These are phyloP conservation scores for Suillus paluster DNA, from an alignment of 768 basidiomycete genomes.

Conservation along the genomic window DNA sequence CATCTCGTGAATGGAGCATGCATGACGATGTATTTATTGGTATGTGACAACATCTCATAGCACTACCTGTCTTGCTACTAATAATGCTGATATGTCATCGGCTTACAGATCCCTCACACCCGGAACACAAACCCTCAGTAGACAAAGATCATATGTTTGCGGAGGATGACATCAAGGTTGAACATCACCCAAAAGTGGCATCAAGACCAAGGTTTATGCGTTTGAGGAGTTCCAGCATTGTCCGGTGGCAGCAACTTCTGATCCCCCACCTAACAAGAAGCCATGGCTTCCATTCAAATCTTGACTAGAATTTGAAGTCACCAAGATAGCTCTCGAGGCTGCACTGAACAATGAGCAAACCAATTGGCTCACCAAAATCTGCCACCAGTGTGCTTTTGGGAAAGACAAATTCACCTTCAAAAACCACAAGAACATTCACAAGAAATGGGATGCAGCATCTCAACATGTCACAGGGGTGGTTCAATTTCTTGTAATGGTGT, in stretches of 20 bases:
- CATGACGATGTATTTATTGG: too few relatives aligned
- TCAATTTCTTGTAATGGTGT: conserved; percentile 3
- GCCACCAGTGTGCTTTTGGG: conserved; percentile 5
- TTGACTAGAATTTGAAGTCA: conserved; percentile 34
- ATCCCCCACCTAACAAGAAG: conserved; percentile 3
- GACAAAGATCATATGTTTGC: too few relatives aligned
- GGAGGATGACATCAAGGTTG: too few relatives aligned
- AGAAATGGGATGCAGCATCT: conserved; percentile 23
- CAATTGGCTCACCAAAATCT: conserved; percentile 23
- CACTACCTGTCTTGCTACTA: too few relatives aligned
- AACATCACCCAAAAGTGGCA: background rate
- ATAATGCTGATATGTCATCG: too few relatives aligned
- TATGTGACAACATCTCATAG: too few relatives aligned
- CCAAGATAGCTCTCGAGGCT: conserved; percentile 27
- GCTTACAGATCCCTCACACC: too few relatives aligned
- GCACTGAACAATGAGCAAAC: conserved; percentile 23
- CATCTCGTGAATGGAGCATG: too few relatives aligned
- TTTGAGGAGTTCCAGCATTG: background rate
- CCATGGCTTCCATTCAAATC: conserved; percentile 38
- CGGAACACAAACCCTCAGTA: too few relatives aligned
- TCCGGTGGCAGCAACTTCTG: background rate
- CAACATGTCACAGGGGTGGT: conserved; percentile 13
- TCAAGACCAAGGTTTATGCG: background rate
- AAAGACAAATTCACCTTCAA: conserved; percentile 20
- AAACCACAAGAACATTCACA: conserved; percentile 21